Evolutionary conservation across 164 flowering plant genomes (phyloP).

Genomic region (Liquidambar formosana): DNA sequence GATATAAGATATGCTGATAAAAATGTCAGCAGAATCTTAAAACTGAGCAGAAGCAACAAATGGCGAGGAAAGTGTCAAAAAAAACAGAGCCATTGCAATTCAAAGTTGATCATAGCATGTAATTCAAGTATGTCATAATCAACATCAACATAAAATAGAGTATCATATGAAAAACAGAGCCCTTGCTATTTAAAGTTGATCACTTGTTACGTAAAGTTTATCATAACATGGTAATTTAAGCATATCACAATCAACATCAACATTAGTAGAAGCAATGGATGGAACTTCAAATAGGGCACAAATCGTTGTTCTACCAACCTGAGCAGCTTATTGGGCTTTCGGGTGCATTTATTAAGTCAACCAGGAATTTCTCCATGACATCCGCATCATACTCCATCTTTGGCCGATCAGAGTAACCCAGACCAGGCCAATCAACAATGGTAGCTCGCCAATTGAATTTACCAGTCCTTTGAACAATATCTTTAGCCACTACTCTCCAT

Average conservation of each 20-base stretch:
- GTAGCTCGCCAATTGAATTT: slow-evolving; percentile 63
- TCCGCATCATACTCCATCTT: slow-evolving; percentile 84
- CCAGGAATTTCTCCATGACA: slow-evolving; percentile 87
- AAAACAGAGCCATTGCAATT: too few species aligned
- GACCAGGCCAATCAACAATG: slow-evolving; percentile 96
- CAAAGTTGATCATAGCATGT: neutral
- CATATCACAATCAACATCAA: neutral
- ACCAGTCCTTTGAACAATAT: slow-evolving; percentile 59
- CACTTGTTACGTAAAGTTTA: too few species aligned
- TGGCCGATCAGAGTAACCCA: slow-evolving; percentile 86
- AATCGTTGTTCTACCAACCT: slow-evolving; percentile 32
- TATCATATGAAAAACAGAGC: neutral
- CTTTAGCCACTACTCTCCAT: slow-evolving; percentile 83
- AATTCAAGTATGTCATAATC: neutral
- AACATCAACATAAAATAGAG: neutral
- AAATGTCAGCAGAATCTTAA: neutral
- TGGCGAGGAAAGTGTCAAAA: neutral
- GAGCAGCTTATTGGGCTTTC: slow-evolving; percentile 59
- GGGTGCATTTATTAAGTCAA: slow-evolving; percentile 69
- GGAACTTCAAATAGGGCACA: neutral
- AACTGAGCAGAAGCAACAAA: neutral
- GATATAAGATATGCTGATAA: neutral
- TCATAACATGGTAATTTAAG: neutral
- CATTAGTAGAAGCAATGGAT: neutral
- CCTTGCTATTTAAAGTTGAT: too few species aligned